Evolutionary conservation across 2,329 filamentous ascomycete genomes (phyloP), one percentile per base, ranked within the genome.

Genomic region (Diaporthe batatas): DNA sequence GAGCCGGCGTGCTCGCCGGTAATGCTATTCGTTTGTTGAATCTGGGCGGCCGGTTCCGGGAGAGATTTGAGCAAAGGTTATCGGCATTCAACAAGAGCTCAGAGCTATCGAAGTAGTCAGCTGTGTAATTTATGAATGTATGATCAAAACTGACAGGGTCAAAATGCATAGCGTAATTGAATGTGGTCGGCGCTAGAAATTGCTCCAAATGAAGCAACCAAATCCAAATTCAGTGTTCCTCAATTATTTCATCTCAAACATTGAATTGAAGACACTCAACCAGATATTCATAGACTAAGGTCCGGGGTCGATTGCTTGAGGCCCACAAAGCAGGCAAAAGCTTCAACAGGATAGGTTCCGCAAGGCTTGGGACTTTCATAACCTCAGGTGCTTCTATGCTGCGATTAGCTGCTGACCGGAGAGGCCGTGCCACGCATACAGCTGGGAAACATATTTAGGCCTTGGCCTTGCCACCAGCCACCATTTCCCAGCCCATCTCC

Each of bases 11-110:
- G n/a, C 59, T 82, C 42, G 77, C 77, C 25, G 76, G 78, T 25
- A 82, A 82, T 70, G 78, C 81, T 1, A 81, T 82, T 54, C 75
- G 77, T 12, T 78, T 82, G 14, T 69, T 82, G 55, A 76, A 77
- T 3, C 71, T 82, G 21, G 79, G 78, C 11, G 68, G 59, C 1
- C 71, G 72, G 12, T 81, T 81, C 71, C 75, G 77, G 71, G 67
- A 75, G 3, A 62, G 65, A 36, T 81, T 77, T 68, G 74, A 77
- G 57, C 51, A 75, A 42, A 75, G 78, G 55, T 62, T 77, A 21
- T 53, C 29, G n/a, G 70, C 74, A 16, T 80, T 80, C 21, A 71
- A 74, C 42, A 74, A 68, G n/a, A 53, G 39, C n/a, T 47, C 65
- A n/a, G 36, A 73, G n/a, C 55, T 59, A 29, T 67, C 62, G 7